Evolutionary conservation across 1,139 yeast species (phyloP).

Genomic region (Eremothecium cymbalariae): DNA sequence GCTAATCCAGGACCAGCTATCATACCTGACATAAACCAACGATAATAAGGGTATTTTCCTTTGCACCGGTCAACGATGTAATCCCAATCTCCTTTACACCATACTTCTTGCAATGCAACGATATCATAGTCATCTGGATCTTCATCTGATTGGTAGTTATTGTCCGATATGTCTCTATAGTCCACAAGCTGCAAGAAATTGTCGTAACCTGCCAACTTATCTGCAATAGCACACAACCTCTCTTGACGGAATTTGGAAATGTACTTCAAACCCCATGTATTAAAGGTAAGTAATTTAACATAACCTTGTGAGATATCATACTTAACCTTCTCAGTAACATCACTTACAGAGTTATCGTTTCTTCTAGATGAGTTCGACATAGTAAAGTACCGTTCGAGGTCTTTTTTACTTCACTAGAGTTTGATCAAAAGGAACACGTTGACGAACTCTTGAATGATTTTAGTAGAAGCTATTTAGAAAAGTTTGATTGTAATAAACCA

Average conservation of each 20-base stretch:
- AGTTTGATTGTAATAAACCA: too few species aligned
- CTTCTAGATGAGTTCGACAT: constrained; percentile 4
- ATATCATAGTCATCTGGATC: constrained; percentile 54
- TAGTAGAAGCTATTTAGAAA: too few species aligned
- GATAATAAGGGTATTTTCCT: constrained; percentile 49
- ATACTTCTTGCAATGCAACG: constrained; percentile 84
- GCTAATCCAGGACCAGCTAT: constrained; percentile 91
- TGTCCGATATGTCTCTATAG: constrained; percentile 3
- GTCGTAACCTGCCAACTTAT: constrained; percentile 40
- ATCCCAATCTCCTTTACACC: constrained; percentile 83
- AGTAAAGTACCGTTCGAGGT: constrained; percentile 1
- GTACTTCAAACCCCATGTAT: constrained; percentile 84
- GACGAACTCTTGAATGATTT: too few species aligned
- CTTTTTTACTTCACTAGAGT: background rate
- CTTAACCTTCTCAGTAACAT: constrained; percentile 3
- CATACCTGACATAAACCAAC: constrained; percentile 76
- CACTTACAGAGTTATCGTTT: too few species aligned
- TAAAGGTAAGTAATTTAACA: constrained; percentile 53
- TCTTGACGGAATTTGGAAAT: constrained; percentile 61
- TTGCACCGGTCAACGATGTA: constrained; percentile 44
- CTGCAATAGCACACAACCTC: constrained; percentile 69
- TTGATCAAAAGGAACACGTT: too few species aligned
- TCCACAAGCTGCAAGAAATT: constrained; percentile 6
- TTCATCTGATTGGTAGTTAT: constrained; percentile 11
- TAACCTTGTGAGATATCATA: background rate